Evolutionary conservation across 345 rosid genomes (phyloP).

Genomic region (Populus euphratica): DNA sequence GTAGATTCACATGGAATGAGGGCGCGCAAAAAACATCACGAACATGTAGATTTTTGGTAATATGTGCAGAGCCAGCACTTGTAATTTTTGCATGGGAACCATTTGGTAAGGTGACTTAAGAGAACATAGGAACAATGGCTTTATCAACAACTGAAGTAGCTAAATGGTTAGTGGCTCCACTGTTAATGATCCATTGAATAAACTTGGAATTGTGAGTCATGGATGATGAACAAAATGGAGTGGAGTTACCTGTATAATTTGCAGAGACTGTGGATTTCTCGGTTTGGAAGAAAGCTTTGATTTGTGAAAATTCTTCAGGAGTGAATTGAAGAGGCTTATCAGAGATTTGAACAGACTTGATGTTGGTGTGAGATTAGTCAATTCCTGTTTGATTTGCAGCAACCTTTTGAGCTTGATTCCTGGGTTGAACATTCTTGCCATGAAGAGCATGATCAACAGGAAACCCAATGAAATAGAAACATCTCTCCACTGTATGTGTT

Average conservation of each 20-base stretch:
- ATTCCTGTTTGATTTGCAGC: no score
- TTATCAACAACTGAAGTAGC: neutral
- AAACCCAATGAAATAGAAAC: neutral
- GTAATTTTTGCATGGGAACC: no score
- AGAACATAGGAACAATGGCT: neutral
- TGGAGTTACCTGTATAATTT: neutral
- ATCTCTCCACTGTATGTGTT: neutral
- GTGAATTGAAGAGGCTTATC: neutral
- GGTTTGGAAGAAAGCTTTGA: neutral
- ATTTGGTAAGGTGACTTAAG: neutral
- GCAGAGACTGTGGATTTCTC: neutral
- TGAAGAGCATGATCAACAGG: neutral
- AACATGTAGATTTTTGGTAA: no score
- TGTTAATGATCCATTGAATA: neutral
- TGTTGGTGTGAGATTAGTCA: neutral
- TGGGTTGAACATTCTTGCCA: neutral
- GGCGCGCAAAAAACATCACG: no score
- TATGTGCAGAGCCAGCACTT: no score
- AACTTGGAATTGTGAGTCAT: neutral
- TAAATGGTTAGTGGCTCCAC: constrained; percentile 2
- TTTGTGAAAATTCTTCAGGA: neutral
- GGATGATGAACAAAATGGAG: neutral
- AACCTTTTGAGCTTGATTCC: neutral
- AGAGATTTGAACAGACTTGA: no score
- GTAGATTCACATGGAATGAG: no score